Conservation (phyloP, 192 early-diverging fungal species). For the Coemansia sp. region DNA sequence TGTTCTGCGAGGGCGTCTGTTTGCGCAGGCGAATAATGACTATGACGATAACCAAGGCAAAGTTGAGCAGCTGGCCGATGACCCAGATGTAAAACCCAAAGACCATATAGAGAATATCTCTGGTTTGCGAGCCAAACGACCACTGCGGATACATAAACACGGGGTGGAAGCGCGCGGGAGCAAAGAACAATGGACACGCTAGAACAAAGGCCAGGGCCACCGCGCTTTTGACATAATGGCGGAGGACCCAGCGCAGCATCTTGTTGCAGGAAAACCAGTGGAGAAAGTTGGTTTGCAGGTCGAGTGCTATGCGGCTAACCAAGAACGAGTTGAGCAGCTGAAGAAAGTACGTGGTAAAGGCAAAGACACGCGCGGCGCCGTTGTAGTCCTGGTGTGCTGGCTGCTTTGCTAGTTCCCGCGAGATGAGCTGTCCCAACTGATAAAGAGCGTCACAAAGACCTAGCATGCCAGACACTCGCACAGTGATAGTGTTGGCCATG, state of each 20-base stretch:
- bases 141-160: constrained; percentile 33
- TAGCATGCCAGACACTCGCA: constrained; percentile 44
- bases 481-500: constrained; percentile 31
- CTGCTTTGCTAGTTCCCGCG: constrained; percentile 31
- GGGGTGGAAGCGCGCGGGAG: constrained; percentile 26
- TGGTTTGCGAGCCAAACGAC: constrained; percentile 33
- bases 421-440: constrained; percentile 37
- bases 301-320: constrained; percentile 41
- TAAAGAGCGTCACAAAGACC: constrained; percentile 39
- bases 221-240: constrained; percentile 25
- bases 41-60: constrained; percentile 30
- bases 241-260: constrained; percentile 29
- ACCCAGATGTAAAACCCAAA: constrained; percentile 43
- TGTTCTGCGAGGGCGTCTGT: constrained; percentile 19
- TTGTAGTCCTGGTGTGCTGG: constrained; percentile 5
- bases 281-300: constrained; percentile 44
- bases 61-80: constrained; percentile 29
- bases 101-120: constrained; percentile 32
- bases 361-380: constrained; percentile 35
- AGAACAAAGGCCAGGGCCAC: constrained; percentile 22
- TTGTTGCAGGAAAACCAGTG: constrained; percentile 37
- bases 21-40: constrained; percentile 27
- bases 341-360: constrained; percentile 37
- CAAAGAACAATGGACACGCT: constrained; percentile 34
- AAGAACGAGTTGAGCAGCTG: constrained; percentile 38